Base-by-base conservation (phyloP, 139 green algal species). In the Chlamydomonas incerta region DNA sequence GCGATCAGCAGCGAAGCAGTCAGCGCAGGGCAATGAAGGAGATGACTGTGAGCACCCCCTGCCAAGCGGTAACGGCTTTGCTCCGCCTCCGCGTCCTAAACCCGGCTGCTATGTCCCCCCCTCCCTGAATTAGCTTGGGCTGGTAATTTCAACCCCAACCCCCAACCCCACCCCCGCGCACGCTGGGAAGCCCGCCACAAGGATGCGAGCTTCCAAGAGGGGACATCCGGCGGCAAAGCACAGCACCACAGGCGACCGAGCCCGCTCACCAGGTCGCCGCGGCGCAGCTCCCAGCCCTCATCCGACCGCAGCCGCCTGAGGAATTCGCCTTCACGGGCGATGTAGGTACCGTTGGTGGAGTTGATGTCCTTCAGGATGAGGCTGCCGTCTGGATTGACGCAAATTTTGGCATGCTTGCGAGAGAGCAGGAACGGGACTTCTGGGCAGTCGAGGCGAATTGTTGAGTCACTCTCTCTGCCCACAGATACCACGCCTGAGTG, bases 331-430 rank as follows among this genome's bases (percentile, higher is more conserved):
- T 68, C 47, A 3, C 89, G 81, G 1, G 75, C 80, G 5, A 79
- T 58, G 37, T 90, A 92, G 1, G 89, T 92, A 29, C 89, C 89
- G 31, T 92, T 92, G 0, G 89, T 92, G 0, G 81, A 89, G 47
- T 68, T 80, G 14, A 89, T n/a, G 77, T 92, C 89, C 10, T 35
- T 35, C 5, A 92, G 33, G 13, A 86, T 29, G 9, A 92, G 41
- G 17, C 35, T 81, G 31, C 86, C 89, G 17, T 88, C 82, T 29
- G 88, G 74, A 41, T 86, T 77, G 6, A 89, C 46, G 23, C 41
- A 21, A n/a, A 92, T 66, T 20, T 37, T 29, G 0, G 81, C 85
- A 65, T 92, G 89, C 72, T 85, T 85, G 37, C 89, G 68, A 21
- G 67, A 86, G 0, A 92, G 76, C 37, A 92, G 82, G 79, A 88